These are phyloP conservation scores for Picochlorum sp. DNA, from an alignment of 139 green algal genomes.

Conservation along the genomic window DNA sequence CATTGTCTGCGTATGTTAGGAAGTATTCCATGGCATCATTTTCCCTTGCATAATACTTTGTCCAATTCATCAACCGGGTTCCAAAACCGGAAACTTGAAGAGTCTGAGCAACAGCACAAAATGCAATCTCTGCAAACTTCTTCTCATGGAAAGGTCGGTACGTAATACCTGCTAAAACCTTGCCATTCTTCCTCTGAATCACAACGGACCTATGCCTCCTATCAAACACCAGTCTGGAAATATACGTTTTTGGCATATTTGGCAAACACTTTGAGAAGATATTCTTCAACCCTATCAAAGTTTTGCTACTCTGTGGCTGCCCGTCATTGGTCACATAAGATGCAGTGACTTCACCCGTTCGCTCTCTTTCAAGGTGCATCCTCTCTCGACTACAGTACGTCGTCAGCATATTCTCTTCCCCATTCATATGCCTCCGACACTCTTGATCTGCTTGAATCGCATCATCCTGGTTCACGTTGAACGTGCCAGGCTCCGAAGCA, in stretches of 20 bases:
- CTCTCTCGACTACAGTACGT: constrained; percentile 22
- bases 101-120: constrained; percentile 87
- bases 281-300: constrained; percentile 84
- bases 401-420: neutral
- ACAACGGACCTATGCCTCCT: constrained; percentile 57
- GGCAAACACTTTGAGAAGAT: constrained; percentile 93
- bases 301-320: neutral
- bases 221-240: constrained; percentile 88
- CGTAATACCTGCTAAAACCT: constrained; percentile 89
- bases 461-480: constrained; percentile 1
- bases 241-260: constrained; percentile 99
- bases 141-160: constrained; percentile 76
- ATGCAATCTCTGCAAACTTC: constrained; percentile 92
- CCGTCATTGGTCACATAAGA: constrained; percentile 32
- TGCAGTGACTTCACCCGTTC: constrained; percentile 24
- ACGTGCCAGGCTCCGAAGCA: neutral
- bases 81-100: constrained; percentile 93
- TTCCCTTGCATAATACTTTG: constrained; percentile 70
- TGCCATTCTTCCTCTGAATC: constrained; percentile 37
- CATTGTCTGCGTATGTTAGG: constrained; percentile 99
- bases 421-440: neutral
- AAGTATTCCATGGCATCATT: constrained; percentile 78
- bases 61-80: constrained; percentile 95
- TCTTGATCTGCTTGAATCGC: constrained; percentile 2
- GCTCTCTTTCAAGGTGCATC: constrained; percentile 26